phyloP scores from a whole-genome alignment of 805 yeast species.

The Metschnikowia chrysomelidarum region DNA sequence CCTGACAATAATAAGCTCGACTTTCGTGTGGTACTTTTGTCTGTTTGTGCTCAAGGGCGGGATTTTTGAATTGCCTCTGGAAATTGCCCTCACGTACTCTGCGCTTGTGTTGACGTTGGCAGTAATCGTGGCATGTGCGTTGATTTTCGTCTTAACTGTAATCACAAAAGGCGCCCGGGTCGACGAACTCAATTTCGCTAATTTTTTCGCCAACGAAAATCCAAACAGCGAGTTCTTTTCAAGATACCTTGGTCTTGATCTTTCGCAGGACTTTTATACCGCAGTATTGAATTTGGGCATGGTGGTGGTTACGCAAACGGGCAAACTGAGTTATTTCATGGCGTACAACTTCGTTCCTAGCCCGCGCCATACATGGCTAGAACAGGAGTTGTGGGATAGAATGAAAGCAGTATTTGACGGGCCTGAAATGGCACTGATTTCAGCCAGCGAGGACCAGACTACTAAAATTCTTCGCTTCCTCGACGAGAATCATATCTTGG shows the following conservation, averaged over 20 bases:
- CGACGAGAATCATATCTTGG: conserved; percentile 17
- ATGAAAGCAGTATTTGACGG: conserved; percentile 5
- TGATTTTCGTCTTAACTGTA: conserved; percentile 57
- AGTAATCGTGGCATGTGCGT: conserved; percentile 50
- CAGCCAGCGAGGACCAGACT: conserved; percentile 1
- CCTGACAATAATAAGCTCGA: conserved; percentile 56
- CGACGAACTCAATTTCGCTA: conserved; percentile 36
- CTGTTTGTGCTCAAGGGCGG: conserved; percentile 40
- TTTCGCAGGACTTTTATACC: conserved; percentile 65
- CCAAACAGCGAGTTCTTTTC: conserved; percentile 22
- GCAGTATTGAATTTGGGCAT: conserved; percentile 58
- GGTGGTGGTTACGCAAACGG: conserved; percentile 64
- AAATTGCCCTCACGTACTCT: conserved; percentile 55
- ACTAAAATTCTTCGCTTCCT: conserved; percentile 10
- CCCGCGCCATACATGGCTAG: conserved; percentile 56
- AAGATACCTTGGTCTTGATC: conserved; percentile 35
- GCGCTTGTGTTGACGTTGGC: conserved; percentile 62
- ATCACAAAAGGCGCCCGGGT: conserved; percentile 48
- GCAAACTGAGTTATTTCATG: conserved; percentile 61
- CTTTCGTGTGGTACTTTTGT: conserved; percentile 36
- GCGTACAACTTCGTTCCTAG: conserved; percentile 50
- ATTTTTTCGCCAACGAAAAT: conserved; percentile 28
- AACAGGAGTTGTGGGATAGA: conserved; percentile 9
- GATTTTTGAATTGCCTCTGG: conserved; percentile 50
- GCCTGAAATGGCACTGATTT: not conserved